Base-by-base conservation (phyloP, 83 land plant species). In the Picea mariana region DNA sequence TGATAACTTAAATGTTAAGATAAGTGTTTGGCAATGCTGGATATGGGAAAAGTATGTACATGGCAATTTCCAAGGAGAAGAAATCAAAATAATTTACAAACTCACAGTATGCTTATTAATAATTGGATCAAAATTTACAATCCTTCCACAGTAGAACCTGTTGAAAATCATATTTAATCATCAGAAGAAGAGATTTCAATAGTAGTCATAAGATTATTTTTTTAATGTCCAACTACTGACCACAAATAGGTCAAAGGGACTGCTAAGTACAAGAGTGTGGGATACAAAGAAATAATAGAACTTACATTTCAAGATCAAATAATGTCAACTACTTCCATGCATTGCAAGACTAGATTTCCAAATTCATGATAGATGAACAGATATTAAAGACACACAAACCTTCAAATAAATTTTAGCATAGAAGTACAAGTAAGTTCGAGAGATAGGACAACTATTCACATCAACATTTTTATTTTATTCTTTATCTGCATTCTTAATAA, bases 81-180 rank as follows among this genome's bases (percentile, higher is more conserved):
- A 8, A n/a, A 18, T n/a, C 3, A 66, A 66, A 66, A 66, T n/a
- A 26, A 66, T 71, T 72, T 38, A 72, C 52, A 6, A 49, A 72
- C 76, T 72, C 49, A 72, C 76, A 72, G 76, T 72, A 49, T 72
- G 76, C 52, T 42, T 21, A 1, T 72, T 21, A 20, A 49, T 42
- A 72, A 21, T n/a, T 42, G 55, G 23, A 72, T 31, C 49, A 72
- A 40, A 72, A 72, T 20, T 72, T 42, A 1, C 9, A 38, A 72
- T 72, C 44, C 0, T 42, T 42, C 76, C 76, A 20, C 6, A 0
- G n/a, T 42, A 72, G n/a, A 72, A 72, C 9, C 76, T 72, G 76
- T 72, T 44, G 7, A n/a, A 23, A 72, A 2, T 11, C 76, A 72
- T 20, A 72, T 42, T 72, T 18, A 6, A 72, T 72, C 20, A 18